A percentile compares a stretch with the other conserved stretches of the same genome.
phyloP scores from a whole-genome alignment of 345 rosid species.

The Gossypium sturtianum region DNA sequence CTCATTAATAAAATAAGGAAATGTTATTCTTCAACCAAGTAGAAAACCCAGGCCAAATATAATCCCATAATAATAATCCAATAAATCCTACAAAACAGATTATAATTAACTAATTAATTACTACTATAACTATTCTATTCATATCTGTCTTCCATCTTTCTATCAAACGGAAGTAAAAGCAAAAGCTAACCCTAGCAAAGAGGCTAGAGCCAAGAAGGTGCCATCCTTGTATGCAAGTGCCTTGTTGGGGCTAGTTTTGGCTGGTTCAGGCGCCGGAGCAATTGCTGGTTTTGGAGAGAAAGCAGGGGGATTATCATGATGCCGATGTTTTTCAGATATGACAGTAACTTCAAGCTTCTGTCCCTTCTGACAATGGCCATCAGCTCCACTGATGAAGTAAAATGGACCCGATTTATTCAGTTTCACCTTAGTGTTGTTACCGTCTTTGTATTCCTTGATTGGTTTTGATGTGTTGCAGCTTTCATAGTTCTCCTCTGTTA shows the following conservation, averaged over 20 bases:
- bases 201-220: neutral
- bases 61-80: too few species aligned
- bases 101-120: neutral
- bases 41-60: too few species aligned
- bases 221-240: neutral
- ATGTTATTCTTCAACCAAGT: too few species aligned
- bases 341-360: constrained; percentile 44
- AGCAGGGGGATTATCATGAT: neutral
- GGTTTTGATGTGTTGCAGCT: constrained; percentile 42
- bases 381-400: constrained; percentile 60
- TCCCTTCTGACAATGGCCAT: constrained; percentile 42
- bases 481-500: constrained; percentile 36
- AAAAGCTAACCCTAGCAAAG: neutral
- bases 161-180: neutral
- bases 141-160: neutral
- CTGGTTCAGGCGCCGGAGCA: neutral
- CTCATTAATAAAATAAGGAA: too few species aligned
- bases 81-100: neutral
- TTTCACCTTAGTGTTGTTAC: constrained; percentile 34
- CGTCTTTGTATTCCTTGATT: constrained; percentile 32
- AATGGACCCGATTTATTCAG: constrained; percentile 38
- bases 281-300: neutral
- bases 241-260: neutral
- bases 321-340: constrained; percentile 21
- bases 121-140: neutral